These are phyloP conservation scores for Trichaptum fuscoviolaceum DNA, from an alignment of 768 basidiomycete genomes.

Conservation along the genomic window DNA sequence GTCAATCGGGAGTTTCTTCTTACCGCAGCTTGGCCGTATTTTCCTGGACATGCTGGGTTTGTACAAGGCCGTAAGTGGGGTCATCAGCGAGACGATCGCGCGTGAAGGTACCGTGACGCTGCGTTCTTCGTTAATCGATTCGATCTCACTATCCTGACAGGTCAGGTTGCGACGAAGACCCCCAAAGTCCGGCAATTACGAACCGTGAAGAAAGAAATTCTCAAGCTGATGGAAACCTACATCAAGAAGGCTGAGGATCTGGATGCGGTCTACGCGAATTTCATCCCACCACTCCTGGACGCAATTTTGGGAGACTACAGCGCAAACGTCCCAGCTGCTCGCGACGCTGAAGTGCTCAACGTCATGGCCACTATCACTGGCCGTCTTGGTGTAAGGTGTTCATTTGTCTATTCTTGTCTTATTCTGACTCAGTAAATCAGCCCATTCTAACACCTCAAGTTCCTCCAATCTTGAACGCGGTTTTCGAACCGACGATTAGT, in stretches of 20 bases:
- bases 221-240: slow-evolving; percentile 97
- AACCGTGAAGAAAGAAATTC: slow-evolving; percentile 97
- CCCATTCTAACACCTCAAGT: slow-evolving; percentile 87
- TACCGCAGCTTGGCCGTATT: slow-evolving; percentile 93
- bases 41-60: slow-evolving; percentile 98
- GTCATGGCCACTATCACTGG: slow-evolving; percentile 93
- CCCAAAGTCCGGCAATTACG: slow-evolving; percentile 91
- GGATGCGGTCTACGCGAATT: slow-evolving; percentile 83
- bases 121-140: neutral
- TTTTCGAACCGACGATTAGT: slow-evolving; percentile 92
- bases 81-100: slow-evolving; percentile 89
- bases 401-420: neutral
- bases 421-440: slow-evolving; percentile 34
- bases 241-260: slow-evolving; percentile 96
- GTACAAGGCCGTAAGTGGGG: slow-evolving; percentile 94
- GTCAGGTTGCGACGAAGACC: slow-evolving; percentile 89
- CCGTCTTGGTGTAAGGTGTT: slow-evolving; percentile 69
- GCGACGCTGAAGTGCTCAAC: slow-evolving; percentile 96
- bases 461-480: slow-evolving; percentile 92
- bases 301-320: slow-evolving; percentile 98
- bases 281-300: slow-evolving; percentile 93
- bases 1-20: slow-evolving; percentile 94
- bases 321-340: slow-evolving; percentile 85
- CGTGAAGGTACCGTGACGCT: slow-evolving; percentile 72
- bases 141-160: slow-evolving; percentile 32